phyloP scores from a whole-genome alignment of 2,329 filamentous ascomycete species.

The Metarhizium rileyi region DNA sequence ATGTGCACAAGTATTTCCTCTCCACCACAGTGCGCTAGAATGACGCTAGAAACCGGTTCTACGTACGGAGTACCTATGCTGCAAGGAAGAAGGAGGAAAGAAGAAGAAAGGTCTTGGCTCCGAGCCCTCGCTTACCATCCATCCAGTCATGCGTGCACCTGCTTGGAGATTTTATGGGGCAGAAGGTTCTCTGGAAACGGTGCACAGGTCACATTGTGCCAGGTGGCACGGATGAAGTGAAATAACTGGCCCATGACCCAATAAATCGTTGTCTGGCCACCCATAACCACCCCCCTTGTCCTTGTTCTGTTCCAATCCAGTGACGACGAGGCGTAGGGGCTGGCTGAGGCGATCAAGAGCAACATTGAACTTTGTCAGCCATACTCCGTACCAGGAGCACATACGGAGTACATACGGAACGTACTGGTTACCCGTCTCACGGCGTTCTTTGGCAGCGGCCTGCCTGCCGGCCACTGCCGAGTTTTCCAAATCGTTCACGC shows the following conservation, averaged over 20 bases:
- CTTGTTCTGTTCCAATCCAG: not conserved
- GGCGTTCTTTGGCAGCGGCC: too few relatives aligned
- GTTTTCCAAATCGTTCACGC: too few relatives aligned
- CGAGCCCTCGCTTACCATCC: not conserved
- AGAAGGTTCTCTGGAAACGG: not conserved
- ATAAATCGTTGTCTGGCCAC: not conserved
- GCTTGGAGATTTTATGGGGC: not conserved
- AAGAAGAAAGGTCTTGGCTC: not conserved
- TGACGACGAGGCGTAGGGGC: not conserved
- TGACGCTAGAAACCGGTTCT: not conserved
- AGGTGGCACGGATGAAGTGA: not conserved
- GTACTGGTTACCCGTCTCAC: too few relatives aligned
- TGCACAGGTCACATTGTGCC: slow-evolving; percentile 2
- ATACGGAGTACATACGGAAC: too few relatives aligned
- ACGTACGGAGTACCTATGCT: not conserved
- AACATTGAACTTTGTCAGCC: too few relatives aligned
- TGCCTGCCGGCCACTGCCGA: too few relatives aligned
- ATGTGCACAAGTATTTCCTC: too few relatives aligned
- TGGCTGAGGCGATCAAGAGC: not conserved
- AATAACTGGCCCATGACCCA: not conserved
- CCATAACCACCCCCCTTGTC: not conserved
- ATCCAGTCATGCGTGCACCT: not conserved
- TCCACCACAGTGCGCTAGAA: not conserved
- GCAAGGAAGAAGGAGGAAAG: not conserved
- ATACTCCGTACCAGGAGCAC: too few relatives aligned